These are phyloP conservation scores for Colletotrichum lupini DNA, from an alignment of 2,329 filamentous ascomycete genomes.

Conservation along the genomic window DNA sequence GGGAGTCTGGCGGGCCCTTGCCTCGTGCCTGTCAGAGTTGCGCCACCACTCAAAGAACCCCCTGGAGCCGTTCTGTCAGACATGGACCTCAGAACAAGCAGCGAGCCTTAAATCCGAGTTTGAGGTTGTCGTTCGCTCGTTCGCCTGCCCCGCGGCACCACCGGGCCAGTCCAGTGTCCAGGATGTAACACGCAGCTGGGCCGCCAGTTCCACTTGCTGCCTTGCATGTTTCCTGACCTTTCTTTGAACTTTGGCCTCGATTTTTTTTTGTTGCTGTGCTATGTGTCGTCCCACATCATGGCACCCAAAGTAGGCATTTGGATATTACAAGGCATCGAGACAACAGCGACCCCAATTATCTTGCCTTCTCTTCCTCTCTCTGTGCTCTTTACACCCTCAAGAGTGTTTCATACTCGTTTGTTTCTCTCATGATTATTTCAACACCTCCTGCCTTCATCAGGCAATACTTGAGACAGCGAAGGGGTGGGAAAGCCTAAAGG, in stretches of 20 bases:
- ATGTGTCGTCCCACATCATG: not conserved
- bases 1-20: slow-evolving; percentile 1
- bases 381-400: not conserved
- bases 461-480: not conserved
- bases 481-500: not conserved
- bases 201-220: slow-evolving; percentile 1
- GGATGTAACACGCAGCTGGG: not conserved
- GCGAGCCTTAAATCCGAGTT: not conserved
- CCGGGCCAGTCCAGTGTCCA: slow-evolving; percentile 8
- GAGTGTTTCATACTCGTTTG: not conserved
- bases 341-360: not conserved
- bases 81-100: not conserved
- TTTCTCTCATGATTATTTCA: not conserved
- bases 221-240: not conserved
- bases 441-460: not conserved
- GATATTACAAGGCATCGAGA: not conserved
- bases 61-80: not conserved
- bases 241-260: not conserved
- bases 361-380: not conserved
- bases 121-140: not conserved
- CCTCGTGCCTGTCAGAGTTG: not conserved
- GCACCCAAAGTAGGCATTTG: not conserved
- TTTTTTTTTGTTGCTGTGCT: not conserved
- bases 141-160: not conserved
- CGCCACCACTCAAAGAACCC: not conserved